Conservation (phyloP, 441 rosid species). For the Croton laevigatus region DNA sequence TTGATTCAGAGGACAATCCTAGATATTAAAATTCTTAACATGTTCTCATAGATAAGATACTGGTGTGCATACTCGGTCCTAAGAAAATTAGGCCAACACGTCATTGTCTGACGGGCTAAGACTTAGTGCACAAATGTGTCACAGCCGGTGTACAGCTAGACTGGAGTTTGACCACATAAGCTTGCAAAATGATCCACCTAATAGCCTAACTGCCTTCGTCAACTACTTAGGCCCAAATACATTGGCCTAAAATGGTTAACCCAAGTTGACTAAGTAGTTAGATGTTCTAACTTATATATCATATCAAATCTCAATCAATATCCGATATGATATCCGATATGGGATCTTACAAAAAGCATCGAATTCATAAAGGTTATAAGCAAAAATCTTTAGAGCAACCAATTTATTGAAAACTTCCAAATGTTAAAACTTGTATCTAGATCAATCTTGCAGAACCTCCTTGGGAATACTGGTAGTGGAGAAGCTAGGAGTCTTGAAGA, state of each 20-base stretch:
- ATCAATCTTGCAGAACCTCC: background rate
- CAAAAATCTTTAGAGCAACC: background rate
- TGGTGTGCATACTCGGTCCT: background rate
- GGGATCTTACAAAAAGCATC: background rate
- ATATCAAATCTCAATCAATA: too few relatives aligned
- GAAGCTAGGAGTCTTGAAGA: background rate
- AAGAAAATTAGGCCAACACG: background rate
- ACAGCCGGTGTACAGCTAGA: too few relatives aligned
- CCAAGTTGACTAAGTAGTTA: too few relatives aligned
- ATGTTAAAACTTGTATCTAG: background rate
- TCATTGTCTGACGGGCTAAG: background rate
- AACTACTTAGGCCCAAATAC: too few relatives aligned
- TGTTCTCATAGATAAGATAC: background rate
- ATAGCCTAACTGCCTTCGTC: too few relatives aligned
- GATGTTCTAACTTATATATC: too few relatives aligned
- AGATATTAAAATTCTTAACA: background rate
- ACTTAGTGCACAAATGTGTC: too few relatives aligned
- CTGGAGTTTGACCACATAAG: too few relatives aligned
- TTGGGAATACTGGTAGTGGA: background rate
- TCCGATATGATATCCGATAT: too few relatives aligned
- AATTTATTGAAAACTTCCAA: constrained; percentile 2
- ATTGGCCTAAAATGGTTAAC: too few relatives aligned
- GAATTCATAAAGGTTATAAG: background rate
- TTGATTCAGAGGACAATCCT: background rate
- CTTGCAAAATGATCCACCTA: too few relatives aligned